Conservation (phyloP, 2,329 filamentous ascomycete genomes). For the Colletotrichum destructivum region DNA sequence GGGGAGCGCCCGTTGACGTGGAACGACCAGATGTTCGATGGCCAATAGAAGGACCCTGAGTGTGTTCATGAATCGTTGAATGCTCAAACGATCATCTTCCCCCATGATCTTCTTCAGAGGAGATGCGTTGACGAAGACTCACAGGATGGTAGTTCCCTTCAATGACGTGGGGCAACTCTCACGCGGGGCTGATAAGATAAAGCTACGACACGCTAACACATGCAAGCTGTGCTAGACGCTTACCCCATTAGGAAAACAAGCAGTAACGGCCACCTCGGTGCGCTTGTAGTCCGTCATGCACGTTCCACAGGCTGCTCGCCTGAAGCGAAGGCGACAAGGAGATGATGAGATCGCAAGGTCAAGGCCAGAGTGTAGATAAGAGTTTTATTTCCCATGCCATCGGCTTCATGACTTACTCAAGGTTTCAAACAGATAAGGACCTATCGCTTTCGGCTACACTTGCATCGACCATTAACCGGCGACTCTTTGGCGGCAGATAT, state of each 20-base stretch:
- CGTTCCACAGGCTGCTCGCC: conserved; percentile 6
- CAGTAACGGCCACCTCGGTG: conserved; percentile 36
- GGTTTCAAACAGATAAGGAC: background rate
- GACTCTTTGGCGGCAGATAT: background rate
- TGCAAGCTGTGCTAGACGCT: conserved; percentile 41
- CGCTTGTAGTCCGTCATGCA: conserved; percentile 20
- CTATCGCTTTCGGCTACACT: background rate
- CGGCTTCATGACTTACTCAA: background rate
- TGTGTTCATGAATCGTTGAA: conserved; percentile 25
- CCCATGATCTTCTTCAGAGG: conserved; percentile 5
- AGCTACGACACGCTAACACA: conserved; percentile 35
- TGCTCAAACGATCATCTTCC: background rate
- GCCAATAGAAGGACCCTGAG: conserved; percentile 10
- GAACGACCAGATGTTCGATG: background rate
- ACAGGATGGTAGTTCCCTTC: conserved; percentile 5
- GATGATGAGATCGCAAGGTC: background rate
- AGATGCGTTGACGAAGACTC: conserved; percentile 27
- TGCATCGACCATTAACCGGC: background rate
- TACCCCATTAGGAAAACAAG: conserved; percentile 41
- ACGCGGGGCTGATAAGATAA: conserved; percentile 42
- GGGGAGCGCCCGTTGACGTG: conserved; percentile 26
- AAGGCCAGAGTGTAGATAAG: conserved; percentile 13
- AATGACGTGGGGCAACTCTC: conserved; percentile 38
- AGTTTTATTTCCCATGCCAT: background rate
- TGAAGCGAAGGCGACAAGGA: conserved; percentile 2